Evolutionary conservation across 2,329 filamentous ascomycete genomes (phyloP), one percentile per base, ranked within the genome.

Genomic region (Colletotrichum horii): DNA sequence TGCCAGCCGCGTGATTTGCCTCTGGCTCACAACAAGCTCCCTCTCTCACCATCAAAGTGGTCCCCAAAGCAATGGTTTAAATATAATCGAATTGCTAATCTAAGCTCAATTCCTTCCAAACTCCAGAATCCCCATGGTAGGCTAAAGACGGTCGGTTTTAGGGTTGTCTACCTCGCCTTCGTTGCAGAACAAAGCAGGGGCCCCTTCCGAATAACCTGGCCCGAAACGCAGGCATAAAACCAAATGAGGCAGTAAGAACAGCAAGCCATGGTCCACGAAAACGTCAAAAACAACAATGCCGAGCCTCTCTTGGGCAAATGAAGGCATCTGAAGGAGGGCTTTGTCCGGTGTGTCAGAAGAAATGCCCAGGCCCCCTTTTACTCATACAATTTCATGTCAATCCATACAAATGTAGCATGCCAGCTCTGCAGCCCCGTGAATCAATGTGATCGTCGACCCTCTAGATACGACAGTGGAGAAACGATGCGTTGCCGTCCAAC

Each of bases 361-460:
- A 22, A 30, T 67, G 28, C 43, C 43, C 32, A 22, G 8, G 32
- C 38, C 22, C 32, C 64, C 73, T 30, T 34, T 65, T 73, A 73
- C 52, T 76, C 74, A 74, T 76, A 76, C 74, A 75, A 70, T 55
- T 73, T 75, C 73, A 68, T 68, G 28, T 75, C 73, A 75, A 34
- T 64, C 73, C 64, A 19, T 68, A 75, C 24, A 60, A 68, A 68
- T 30, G 65, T 55, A 52, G 34, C 43, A 56, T 19, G 61, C 52
- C 61, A 52, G 32, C 14, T 58, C 38, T 26, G 36, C 14, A n/a
- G 43, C 14, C 26, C 58, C 22, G 22, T 22, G 22, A 36, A 24
- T 48, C 28, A 38, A 36, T 8, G 15, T 14, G n/a, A 22, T 48
- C 56, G 32, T 61, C 30, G 36, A n/a, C 36, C 14, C 26, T 24